phyloP scores from a whole-genome alignment of 345 rosid genomes.

The Noccaea caerulescens region DNA sequence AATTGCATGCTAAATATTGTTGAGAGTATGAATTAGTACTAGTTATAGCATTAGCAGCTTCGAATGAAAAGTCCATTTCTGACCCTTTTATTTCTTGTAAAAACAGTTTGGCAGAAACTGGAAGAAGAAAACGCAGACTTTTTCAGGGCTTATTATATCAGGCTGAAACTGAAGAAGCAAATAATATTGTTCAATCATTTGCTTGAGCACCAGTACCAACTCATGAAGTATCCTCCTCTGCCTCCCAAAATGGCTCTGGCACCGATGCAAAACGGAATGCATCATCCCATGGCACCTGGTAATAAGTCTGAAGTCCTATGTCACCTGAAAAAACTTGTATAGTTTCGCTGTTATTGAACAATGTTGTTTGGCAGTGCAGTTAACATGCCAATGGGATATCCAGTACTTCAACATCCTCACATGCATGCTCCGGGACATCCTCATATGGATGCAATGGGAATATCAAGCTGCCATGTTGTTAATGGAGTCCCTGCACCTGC shows the following conservation, averaged over 20 bases:
- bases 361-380: constrained; percentile 62
- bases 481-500: constrained; percentile 96
- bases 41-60: constrained; percentile 20
- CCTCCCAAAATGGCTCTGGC: constrained; percentile 80
- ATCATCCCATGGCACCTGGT: constrained; percentile 77
- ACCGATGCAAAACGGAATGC: constrained; percentile 91
- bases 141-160: constrained; percentile 92
- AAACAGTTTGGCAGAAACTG: constrained; percentile 96
- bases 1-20: not conserved
- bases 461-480: constrained; percentile 94
- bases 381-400: constrained; percentile 96
- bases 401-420: constrained; percentile 89
- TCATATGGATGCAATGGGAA: constrained; percentile 81
- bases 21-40: constrained; percentile 19
- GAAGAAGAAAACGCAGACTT: constrained; percentile 98
- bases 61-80: constrained; percentile 2
- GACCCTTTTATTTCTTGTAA: not conserved
- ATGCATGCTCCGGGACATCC: constrained; percentile 78
- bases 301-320: constrained; percentile 46
- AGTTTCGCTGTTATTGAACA: constrained; percentile 33
- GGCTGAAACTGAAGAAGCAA: constrained; percentile 92
- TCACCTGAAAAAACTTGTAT: constrained; percentile 15
- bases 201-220: constrained; percentile 90
- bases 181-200: constrained; percentile 87
- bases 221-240: constrained; percentile 74